Percentiles rank a stretch among this genome's conserved stretches.
phyloP scores from a whole-genome alignment of 73 alveolate genomes.

The Stentor roeselii region DNA sequence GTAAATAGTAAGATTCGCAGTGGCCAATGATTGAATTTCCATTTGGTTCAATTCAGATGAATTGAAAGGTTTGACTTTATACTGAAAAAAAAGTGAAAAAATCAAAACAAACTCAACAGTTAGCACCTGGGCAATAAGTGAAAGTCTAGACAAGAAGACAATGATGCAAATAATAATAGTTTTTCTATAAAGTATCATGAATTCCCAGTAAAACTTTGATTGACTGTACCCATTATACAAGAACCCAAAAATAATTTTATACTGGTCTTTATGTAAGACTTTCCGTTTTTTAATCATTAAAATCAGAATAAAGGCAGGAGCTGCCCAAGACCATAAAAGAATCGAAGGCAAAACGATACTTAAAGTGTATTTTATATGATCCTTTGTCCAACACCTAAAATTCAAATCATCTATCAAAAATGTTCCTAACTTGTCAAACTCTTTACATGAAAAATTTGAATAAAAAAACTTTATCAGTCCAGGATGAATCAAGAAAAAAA shows the following conservation, averaged over 20 bases:
- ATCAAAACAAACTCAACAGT: neutral
- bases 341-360: slow-evolving; percentile 36
- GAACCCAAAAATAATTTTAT: slow-evolving; percentile 26
- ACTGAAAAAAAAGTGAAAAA: neutral
- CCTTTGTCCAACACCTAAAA: slow-evolving; percentile 28
- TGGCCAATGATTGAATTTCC: slow-evolving; percentile 26
- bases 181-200: slow-evolving; percentile 34
- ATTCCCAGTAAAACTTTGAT: slow-evolving; percentile 36
- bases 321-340: slow-evolving; percentile 37
- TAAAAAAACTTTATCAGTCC: neutral
- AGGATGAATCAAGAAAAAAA: neutral
- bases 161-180: neutral
- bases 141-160: neutral
- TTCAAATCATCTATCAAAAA: slow-evolving; percentile 31
- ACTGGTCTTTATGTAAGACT: neutral
- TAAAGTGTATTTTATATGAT: slow-evolving; percentile 16
- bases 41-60: neutral
- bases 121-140: neutral
- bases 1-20: slow-evolving; percentile 32
- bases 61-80: neutral
- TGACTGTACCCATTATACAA: slow-evolving; percentile 34
- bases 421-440: neutral
- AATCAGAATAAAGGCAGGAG: slow-evolving; percentile 25
- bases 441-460: neutral
- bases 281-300: neutral